Evolutionary conservation across 768 basidiomycete genomes (phyloP), one percentile per base, ranked within the genome.

Genomic region (Naganishia antarctica): DNA sequence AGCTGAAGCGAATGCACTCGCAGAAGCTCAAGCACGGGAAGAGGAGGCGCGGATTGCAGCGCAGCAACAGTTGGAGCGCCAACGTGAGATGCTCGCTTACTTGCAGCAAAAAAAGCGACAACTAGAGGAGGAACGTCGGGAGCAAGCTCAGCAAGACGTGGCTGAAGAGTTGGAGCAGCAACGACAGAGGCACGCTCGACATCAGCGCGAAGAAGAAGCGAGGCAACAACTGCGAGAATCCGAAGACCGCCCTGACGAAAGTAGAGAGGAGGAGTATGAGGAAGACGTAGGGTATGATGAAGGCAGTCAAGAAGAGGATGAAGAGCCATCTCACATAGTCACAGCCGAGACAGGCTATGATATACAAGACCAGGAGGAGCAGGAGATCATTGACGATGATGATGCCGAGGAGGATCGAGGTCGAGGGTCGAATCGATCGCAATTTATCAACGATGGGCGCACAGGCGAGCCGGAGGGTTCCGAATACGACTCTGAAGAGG

Each of bases 1-100:
- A 21, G 62, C 53, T 51, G 50, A 31, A n/a, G 29, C 49, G 32
- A 40, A 21, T 21, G 53, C 53, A 21, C 32, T 40, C 23, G 53
- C n/a, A 23, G 43, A 44, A 21, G 53, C 37, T 25, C 53, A 18
- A 37, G 21, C 11, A 23, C 31, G 23, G 26, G 53, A 57, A 57
- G 53, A 57, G 32, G 53, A 40, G 34, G n/a, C 34, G 53, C 43
- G 18, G 6, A 23, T 6, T 25, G 37, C 53, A 15, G 32, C 37
- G 11, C 34, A 40, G 37, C 53, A 13, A 57, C 32, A 25, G 13
- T 26, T 40, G 21, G 53, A 9, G 16, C 15, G 18, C 1, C 34
- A 34, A 25, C 53, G 23, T n/a, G 34, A 23, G 37, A 21, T 9
- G 8, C 23, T 16, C 32, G 9, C 37, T 34, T 13, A 57, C 5